Evolutionary conservation across 2,329 filamentous ascomycete genomes (phyloP).

Genomic region (Beauveria brongniartii): DNA sequence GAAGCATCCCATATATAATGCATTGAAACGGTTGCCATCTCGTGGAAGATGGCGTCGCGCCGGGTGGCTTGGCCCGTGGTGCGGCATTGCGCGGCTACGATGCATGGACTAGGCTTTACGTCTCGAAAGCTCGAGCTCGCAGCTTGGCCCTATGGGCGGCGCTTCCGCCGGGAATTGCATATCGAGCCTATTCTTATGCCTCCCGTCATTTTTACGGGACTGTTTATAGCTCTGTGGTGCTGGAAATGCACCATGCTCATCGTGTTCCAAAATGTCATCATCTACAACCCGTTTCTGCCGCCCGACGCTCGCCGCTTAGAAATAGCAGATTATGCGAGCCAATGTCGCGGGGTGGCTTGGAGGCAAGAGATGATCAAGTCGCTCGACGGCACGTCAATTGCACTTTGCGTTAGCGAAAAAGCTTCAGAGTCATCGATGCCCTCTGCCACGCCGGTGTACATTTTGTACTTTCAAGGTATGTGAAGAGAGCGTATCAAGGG

Average conservation of each 20-base stretch:
- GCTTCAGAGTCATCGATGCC: conserved; percentile 8
- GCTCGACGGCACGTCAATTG: conserved; percentile 57
- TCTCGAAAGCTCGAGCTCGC: background rate
- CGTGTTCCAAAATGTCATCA: conserved; percentile 71
- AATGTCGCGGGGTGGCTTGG: conserved; percentile 59
- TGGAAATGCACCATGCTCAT: conserved; percentile 69
- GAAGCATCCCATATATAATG: background rate
- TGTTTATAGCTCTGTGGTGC: conserved; percentile 56
- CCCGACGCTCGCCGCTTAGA: conserved; percentile 61
- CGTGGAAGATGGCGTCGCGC: background rate
- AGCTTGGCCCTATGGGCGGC: background rate
- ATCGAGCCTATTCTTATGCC: conserved; percentile 45
- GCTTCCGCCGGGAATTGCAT: conserved; percentile 19
- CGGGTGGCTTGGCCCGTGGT: background rate
- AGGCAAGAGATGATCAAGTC: conserved; percentile 52
- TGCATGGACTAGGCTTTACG: background rate
- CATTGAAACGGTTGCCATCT: background rate
- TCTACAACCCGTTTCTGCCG: conserved; percentile 71
- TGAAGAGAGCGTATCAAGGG: background rate
- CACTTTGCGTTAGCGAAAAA: conserved; percentile 46
- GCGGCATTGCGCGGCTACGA: background rate
- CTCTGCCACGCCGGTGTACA: conserved; percentile 34
- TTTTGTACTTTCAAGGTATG: conserved; percentile 50
- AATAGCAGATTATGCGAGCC: conserved; percentile 52
- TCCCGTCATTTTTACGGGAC: conserved; percentile 56